Conservation (phyloP, 1,284 basidiomycete genomes). For the Hymenochaete sp. region DNA sequence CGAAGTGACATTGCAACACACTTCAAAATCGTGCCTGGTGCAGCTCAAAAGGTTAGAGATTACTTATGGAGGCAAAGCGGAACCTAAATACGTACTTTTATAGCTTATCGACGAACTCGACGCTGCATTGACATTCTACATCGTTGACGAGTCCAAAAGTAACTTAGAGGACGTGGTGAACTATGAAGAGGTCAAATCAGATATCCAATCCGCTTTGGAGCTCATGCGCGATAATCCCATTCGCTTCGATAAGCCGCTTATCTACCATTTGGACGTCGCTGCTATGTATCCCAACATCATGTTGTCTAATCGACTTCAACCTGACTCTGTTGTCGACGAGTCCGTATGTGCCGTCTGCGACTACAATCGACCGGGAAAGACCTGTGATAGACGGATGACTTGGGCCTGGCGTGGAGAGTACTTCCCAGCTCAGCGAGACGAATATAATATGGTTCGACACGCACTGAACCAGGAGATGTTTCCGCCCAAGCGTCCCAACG, state of each 20-base stretch:
- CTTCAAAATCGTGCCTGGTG: slow-evolving; percentile 89
- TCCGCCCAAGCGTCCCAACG: slow-evolving; percentile 71
- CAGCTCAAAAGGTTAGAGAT: slow-evolving; percentile 68
- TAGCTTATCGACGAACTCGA: slow-evolving; percentile 94
- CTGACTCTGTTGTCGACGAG: slow-evolving; percentile 97
- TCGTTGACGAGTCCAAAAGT: slow-evolving; percentile 81
- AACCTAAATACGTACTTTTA: slow-evolving; percentile 12
- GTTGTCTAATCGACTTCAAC: slow-evolving; percentile 98
- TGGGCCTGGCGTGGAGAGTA: slow-evolving; percentile 99
- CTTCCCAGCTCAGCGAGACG: slow-evolving; percentile 96
- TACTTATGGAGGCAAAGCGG: neutral
- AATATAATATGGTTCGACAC: slow-evolving; percentile 99
- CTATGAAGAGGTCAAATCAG: slow-evolving; percentile 85
- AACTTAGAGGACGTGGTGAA: slow-evolving; percentile 85
- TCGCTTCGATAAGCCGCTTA: slow-evolving; percentile 86
- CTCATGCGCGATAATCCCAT: slow-evolving; percentile 86
- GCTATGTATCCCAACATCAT: slow-evolving; percentile 99
- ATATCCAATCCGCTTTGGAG: slow-evolving; percentile 78
- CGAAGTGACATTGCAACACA: slow-evolving; percentile 92
- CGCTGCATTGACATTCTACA: slow-evolving; percentile 82
- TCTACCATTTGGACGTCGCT: slow-evolving; percentile 98
- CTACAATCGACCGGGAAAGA: slow-evolving; percentile 94
- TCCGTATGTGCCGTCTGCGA: slow-evolving; percentile 97
- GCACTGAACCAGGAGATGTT: slow-evolving; percentile 94
- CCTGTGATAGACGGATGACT: slow-evolving; percentile 87